A percentile compares a stretch with the other conserved stretches of the same genome.
phyloP scores from a whole-genome alignment of 2,329 filamentous ascomycete genomes.

The Aspergillus ustus region DNA sequence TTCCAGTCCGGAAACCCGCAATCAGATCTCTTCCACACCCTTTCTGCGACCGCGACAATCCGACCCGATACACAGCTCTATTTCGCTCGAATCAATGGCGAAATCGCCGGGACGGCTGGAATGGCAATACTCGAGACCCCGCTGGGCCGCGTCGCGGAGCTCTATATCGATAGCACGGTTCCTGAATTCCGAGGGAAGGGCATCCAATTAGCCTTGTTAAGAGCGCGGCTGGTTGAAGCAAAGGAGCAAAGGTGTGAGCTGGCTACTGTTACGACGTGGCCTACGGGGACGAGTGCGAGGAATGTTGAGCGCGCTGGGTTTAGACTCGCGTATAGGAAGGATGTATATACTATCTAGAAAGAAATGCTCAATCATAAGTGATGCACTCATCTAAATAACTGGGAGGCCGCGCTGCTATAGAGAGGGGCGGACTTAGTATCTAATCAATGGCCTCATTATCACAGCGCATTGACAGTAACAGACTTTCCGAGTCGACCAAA shows the following conservation, averaged over 20 bases:
- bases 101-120: slow-evolving; percentile 3
- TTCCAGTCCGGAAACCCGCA: background rate
- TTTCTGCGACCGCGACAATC: slow-evolving; percentile 13
- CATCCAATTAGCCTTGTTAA: slow-evolving; percentile 23
- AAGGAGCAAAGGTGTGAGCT: slow-evolving; percentile 19
- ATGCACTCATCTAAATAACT: too few species aligned
- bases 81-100: slow-evolving; percentile 16
- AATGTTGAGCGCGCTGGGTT: slow-evolving; percentile 27
- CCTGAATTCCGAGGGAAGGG: slow-evolving; percentile 22
- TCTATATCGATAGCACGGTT: slow-evolving; percentile 27
- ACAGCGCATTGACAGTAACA: too few species aligned
- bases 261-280: slow-evolving; percentile 18
- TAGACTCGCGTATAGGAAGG: slow-evolving; percentile 24
- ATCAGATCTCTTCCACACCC: slow-evolving; percentile 2
- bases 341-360: background rate
- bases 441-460: too few species aligned
- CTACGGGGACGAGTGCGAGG: slow-evolving; percentile 21
- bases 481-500: too few species aligned
- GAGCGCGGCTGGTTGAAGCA: slow-evolving; percentile 21
- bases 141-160: slow-evolving; percentile 22
- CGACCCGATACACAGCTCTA: slow-evolving; percentile 24
- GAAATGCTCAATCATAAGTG: too few species aligned
- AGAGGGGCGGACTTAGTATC: too few species aligned
- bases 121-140: slow-evolving; percentile 24
- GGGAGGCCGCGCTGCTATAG: too few species aligned